phyloP scores from a whole-genome alignment of 179 eudicot genomes.

The Beta lomatogona region DNA sequence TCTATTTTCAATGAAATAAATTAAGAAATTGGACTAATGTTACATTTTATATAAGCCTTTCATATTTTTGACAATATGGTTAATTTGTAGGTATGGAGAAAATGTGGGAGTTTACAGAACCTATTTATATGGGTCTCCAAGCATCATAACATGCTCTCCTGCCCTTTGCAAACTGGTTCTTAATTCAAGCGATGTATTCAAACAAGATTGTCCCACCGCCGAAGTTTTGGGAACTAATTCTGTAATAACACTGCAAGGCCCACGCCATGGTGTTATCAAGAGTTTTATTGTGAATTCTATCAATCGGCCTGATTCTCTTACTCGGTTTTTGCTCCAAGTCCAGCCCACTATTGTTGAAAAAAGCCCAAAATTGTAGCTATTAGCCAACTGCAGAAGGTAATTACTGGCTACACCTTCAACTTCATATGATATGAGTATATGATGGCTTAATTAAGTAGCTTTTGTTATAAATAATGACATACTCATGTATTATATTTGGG shows the following conservation, averaged over 20 bases:
- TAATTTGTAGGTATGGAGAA: constrained; percentile 17
- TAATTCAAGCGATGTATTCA: constrained; percentile 7
- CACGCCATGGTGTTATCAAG: constrained; percentile 2
- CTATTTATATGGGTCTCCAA: constrained; percentile 19
- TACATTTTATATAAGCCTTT: too few relatives aligned
- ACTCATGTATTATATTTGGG: not conserved
- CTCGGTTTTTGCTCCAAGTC: not conserved
- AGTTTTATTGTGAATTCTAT: not conserved
- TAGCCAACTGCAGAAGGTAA: constrained; percentile 1
- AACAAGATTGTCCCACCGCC: constrained; percentile 20
- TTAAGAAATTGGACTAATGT: too few relatives aligned
- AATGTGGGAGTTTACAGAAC: constrained; percentile 6
- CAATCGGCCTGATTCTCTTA: not conserved
- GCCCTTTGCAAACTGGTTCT: constrained; percentile 18
- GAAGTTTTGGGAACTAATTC: constrained; percentile 19
- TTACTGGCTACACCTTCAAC: not conserved
- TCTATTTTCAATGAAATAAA: too few relatives aligned
- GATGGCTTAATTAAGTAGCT: too few relatives aligned
- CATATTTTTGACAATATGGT: not conserved
- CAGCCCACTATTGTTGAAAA: not conserved
- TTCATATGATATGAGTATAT: too few relatives aligned
- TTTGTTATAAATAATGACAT: too few relatives aligned
- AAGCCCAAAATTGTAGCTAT: not conserved
- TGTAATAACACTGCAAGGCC: constrained; percentile 4
- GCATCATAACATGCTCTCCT: constrained; percentile 22